Evolutionary conservation across 1,284 basidiomycete genomes (phyloP), one percentile per base, ranked within the genome.

Genomic region (Cryptococcus maquisensis): DNA sequence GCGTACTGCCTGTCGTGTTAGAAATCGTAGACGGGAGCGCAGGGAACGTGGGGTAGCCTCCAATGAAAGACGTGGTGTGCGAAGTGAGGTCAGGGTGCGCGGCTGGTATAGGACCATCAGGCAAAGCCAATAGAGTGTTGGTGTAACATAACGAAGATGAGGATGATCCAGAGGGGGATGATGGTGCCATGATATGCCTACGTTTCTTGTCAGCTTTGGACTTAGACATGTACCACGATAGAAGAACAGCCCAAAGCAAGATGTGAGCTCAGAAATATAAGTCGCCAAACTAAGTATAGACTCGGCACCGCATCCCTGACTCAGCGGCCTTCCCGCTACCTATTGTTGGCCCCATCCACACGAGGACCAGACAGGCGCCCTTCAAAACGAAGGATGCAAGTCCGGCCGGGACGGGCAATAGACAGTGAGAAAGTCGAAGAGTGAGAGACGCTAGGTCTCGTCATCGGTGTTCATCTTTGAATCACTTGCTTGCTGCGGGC

Each of bases 221-320:
- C 3, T 36, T 47, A 12, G n/a, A 51, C 37, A 28, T 26, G 42
- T 32, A n/a, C 40, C 40, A 37, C 18, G 15, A 26, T 36, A 39
- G 9, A 28, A 35, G 32, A 38, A 48, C 13, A 26, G 46, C 47
- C 52, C 49, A 41, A 35, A 37, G 39, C 26, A 26, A 18, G 7
- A 15, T 26, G 26, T 35, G 37, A 47, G 55, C 57, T 69, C 68
- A 71, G 69, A 71, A 63, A 65, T 64, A 66, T 8, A 69, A 71
- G 71, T 74, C 70, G 72, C 72, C 72, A 74, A 74, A 74, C 72
- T 73, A 73, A 65, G 65, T 51, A 59, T 54, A 59, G 59, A 61
- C 62, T 73, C 72, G 67, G 60, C 72, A 72, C 52, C 65, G 49
- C 52, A 43, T 49, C 52, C 26, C 7, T 49, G 48, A 13, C 41